A percentile compares a stretch with the other conserved stretches of the same genome.
These are phyloP conservation scores for Rhizopus sp. DNA, from an alignment of 371 early-diverging fungal genomes.

Conservation along the genomic window DNA sequence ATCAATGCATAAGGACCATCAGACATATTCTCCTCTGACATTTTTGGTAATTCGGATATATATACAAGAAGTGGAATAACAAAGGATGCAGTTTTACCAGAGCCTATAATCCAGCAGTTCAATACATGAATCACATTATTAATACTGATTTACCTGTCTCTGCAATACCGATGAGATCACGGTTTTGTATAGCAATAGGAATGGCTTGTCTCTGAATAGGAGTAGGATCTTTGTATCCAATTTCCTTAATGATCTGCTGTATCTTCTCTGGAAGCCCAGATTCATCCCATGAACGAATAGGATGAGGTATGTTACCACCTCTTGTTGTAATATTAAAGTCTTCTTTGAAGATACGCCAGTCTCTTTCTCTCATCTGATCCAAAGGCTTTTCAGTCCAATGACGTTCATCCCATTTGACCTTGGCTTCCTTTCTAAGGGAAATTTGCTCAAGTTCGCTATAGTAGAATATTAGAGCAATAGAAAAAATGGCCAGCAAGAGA, in stretches of 20 bases:
- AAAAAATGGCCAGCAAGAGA: neutral
- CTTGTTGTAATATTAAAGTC: conserved; percentile 95
- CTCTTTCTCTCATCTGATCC: conserved; percentile 91
- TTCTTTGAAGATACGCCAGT: conserved; percentile 99
- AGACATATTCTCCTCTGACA: conserved; percentile 72
- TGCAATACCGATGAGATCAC: conserved; percentile 98
- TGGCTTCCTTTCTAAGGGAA: conserved; percentile 67
- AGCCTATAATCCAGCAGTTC: conserved; percentile 37
- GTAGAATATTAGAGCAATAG: neutral
- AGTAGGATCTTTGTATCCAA: conserved; percentile 94
- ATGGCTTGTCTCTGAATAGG: conserved; percentile 98
- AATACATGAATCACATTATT: neutral
- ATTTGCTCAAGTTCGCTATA: conserved; percentile 65
- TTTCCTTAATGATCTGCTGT: conserved; percentile 67
- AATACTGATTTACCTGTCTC: conserved; percentile 79
- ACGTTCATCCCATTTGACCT: conserved; percentile 79
- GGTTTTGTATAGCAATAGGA: conserved; percentile 89
- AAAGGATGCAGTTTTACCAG: conserved; percentile 98
- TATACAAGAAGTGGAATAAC: conserved; percentile 94
- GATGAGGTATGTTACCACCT: conserved; percentile 89
- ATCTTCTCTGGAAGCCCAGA: conserved; percentile 71
- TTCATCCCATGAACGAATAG: conserved; percentile 92
- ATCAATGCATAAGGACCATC: conserved; percentile 94
- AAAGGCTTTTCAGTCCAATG: conserved; percentile 96
- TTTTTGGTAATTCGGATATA: conserved; percentile 78